Conservation (phyloP, 306 rosid species). For the Rosa lucieae region DNA sequence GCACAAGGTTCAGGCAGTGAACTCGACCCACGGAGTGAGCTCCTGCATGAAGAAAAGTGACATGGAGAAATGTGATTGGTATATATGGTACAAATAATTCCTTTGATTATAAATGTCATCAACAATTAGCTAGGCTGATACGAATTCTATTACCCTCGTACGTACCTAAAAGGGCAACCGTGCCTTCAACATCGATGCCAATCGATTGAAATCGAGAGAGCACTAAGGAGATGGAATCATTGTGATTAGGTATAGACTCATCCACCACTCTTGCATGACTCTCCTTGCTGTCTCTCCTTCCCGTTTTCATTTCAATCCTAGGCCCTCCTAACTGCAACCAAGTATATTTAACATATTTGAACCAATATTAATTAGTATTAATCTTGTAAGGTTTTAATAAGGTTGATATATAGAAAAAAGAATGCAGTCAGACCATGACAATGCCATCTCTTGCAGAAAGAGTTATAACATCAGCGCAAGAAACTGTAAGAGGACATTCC, state of each 20-base stretch:
- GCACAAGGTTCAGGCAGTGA: constrained; percentile 64
- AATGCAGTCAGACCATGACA: constrained; percentile 41
- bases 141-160: not conserved
- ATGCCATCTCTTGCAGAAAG: constrained; percentile 86
- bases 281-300: constrained; percentile 68
- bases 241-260: constrained; percentile 66
- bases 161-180: constrained; percentile 74
- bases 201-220: constrained; percentile 68
- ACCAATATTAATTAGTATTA: not conserved
- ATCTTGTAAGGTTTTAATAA: not conserved
- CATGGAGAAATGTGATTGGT: not conserved
- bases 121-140: not conserved
- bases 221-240: constrained; percentile 59
- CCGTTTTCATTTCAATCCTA: constrained; percentile 64
- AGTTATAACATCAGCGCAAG: constrained; percentile 86
- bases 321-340: constrained; percentile 76
- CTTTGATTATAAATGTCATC: not conserved
- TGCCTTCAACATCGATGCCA: constrained; percentile 71
- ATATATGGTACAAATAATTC: not conserved
- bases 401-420: not conserved
- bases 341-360: not conserved
- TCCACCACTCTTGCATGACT: constrained; percentile 45
- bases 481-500: constrained; percentile 68
- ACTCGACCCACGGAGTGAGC: constrained; percentile 86
- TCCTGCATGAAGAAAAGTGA: constrained; percentile 36